Percentiles rank a stretch among this genome's conserved stretches.
Evolutionary conservation across 179 eudicot genomes (phyloP).

Genomic region (Heliamphora pulchella): DNA sequence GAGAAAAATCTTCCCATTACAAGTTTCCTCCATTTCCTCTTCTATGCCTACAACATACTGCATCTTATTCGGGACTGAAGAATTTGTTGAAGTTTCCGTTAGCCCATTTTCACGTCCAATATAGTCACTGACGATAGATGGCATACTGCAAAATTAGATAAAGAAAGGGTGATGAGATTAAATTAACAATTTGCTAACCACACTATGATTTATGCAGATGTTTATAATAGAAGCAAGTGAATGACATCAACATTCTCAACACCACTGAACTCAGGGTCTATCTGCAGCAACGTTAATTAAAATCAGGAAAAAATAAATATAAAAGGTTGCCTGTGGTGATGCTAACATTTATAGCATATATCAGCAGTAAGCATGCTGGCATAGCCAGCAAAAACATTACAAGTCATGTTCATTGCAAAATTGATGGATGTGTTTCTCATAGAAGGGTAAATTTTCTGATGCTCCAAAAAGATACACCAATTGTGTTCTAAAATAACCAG

Average conservation of each 20-base stretch:
- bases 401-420: background rate
- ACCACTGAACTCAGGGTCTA: no score
- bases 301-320: constrained; percentile 6
- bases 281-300: background rate
- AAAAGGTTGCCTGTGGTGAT: background rate
- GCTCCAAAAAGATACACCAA: background rate
- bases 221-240: background rate
- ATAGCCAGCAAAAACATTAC: background rate
- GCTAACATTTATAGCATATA: background rate
- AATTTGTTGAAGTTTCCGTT: constrained; percentile 11
- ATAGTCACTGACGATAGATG: constrained; percentile 6
- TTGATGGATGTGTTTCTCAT: background rate
- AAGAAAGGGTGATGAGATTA: background rate
- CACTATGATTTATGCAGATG: background rate
- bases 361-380: background rate
- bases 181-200: background rate
- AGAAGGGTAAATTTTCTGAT: background rate
- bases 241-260: background rate
- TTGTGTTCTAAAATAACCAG: background rate
- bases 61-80: background rate
- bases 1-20: constrained; percentile 48
- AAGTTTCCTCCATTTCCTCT: constrained; percentile 38
- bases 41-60: constrained; percentile 19
- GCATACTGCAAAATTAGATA: constrained; percentile 13
- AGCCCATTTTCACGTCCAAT: constrained; percentile 12